Conservation (phyloP, 352 stramenopile genomes). For the Aphanomyces astaci region DNA sequence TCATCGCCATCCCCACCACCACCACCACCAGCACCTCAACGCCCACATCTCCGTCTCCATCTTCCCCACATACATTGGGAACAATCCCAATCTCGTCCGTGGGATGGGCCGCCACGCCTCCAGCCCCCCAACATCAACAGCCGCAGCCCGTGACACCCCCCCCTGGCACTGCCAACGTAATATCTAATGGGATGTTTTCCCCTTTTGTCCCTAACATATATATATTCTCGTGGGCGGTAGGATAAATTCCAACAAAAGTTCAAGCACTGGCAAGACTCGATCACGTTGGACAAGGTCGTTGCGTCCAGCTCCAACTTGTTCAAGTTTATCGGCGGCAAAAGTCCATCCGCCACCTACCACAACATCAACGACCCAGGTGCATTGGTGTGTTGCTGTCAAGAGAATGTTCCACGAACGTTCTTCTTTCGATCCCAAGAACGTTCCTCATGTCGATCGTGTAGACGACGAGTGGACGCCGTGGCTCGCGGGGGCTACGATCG, state of each 20-base stretch:
- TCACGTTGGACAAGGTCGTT: constrained; percentile 5
- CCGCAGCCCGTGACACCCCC: neutral
- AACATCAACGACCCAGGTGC: no score
- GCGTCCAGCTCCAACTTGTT: neutral
- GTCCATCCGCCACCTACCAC: no score
- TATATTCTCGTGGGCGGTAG: neutral
- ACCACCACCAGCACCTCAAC: neutral
- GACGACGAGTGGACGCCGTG: constrained; percentile 5
- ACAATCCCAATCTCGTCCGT: neutral
- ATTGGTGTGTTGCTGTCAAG: no score
- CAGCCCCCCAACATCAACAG: neutral
- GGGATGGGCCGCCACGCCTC: neutral
- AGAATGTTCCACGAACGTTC: no score
- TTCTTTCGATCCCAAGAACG: no score
- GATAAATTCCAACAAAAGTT: constrained; percentile 17
- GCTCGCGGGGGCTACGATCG: neutral
- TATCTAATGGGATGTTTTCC: neutral
- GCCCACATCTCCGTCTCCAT: neutral
- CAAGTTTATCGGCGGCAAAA: constrained; percentile 4
- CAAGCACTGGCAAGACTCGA: constrained; percentile 11
- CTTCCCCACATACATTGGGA: neutral
- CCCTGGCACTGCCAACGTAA: neutral
- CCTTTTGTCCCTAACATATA: neutral
- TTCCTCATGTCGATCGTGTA: no score
- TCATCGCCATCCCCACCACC: neutral